Base-by-base conservation (phyloP, 805 yeast genomes). In the Metschnikowia kofuensis region DNA sequence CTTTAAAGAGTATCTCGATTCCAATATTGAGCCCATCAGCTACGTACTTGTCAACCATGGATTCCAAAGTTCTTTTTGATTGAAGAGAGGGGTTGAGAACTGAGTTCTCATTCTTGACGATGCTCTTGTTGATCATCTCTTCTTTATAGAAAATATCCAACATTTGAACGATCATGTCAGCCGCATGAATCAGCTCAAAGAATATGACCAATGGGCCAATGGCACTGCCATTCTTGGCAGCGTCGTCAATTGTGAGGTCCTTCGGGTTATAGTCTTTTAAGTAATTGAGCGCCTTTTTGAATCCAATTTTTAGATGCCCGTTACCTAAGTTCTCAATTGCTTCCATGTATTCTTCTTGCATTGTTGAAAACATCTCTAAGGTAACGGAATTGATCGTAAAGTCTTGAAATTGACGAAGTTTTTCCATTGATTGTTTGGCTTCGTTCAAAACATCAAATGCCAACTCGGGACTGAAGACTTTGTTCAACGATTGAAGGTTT, bases 21-120 rank as follows among this genome's bases (percentile, higher is more conserved):
- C 97, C 96, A n/a, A 87, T 79, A 59, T 89, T 91, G 30, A 94
- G 74, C 0, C 99, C 99, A 60, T 87, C 87, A 0, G 98, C 99
- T 15, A 94, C 97, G 61, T 78, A 85, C 46, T 83, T 88, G 65
- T 94, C 99, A 10, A 94, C 78, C 68, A 82, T 72, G 7, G 81
- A 81, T 61, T 94, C 99, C 52, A 94, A 80, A 49, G 78, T 79
- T 61, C 89, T 87, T 61, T 94, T 95, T 36, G 84, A 79, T 58
- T 85, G 88, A 42, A 89, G 80, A 7, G 92, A 78, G 7, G 84
- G 85, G 51, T 88, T 84, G 46, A 89, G 74, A 59, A 91, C 88
- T 52, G 94, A 96, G 49, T 79, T 76, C 53, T 85, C 87, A 47
- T 83, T 79, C 57, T 84, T 83, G 28, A 89, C 81, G 21, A 89